Base-by-base conservation (phyloP, 2,329 filamentous ascomycete species). In the Diaporthe aspalathi region DNA sequence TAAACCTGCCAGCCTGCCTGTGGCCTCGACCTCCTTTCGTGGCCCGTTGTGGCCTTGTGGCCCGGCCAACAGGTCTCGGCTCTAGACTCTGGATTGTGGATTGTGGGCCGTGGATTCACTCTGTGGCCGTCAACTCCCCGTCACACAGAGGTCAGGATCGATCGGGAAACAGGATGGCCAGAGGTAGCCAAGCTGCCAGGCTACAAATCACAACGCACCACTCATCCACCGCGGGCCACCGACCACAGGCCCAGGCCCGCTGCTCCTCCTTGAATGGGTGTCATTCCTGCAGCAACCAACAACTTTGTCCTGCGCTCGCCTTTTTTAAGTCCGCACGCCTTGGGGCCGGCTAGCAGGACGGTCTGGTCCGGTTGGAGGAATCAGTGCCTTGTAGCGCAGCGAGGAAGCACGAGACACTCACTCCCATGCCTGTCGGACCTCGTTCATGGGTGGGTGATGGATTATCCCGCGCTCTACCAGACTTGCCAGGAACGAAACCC, bases 151-250 rank as follows among this genome's bases (percentile, higher is more conserved):
- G 24, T 17, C 38, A 45, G 56, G 56, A 60, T 60, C 56, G 56
- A 60, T 60, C 56, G 56, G 56, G 8, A 45, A 38, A 50, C 43
- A 60, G 45, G 52, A 60, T 65, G 60, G 43, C 6, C 40, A n/a
- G 67, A 45, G 29, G 43, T 38, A 22, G 43, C 52, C 53, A 68
- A 65, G 60, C 60, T 65, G 60, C 29, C 60, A 65, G 60, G 60
- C 67, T 24, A 32, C 67, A 22, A 57, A 68, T 38, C 67, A 16
- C 32, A n/a, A 54, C 62, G 57, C 62, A 40, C 65, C 63, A 63
- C 71, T 70, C 71, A 52, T 70, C 70, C 67, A 52, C 68, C 56
- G 56, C 35, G n/a, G 62, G 47, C 63, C 62, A 35, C 32, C 32
- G 32, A 5, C 32, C 32, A 67, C 68, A 24, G 54, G 50, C 32